Conservation (phyloP, 2,329 filamentous ascomycete species). For the Hymenoscyphus infarciens region DNA sequence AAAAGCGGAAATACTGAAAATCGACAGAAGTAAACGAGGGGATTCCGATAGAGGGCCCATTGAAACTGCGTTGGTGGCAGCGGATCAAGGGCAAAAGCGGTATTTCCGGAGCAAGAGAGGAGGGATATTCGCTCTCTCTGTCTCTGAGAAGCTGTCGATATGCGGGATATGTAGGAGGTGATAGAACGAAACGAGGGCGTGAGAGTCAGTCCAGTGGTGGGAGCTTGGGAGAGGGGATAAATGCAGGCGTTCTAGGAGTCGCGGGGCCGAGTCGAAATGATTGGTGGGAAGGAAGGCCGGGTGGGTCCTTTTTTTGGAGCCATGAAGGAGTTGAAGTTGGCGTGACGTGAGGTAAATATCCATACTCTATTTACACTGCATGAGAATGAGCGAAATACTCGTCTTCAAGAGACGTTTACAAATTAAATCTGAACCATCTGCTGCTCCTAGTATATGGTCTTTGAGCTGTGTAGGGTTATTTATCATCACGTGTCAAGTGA, state of each 20-base stretch:
- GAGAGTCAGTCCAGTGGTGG: not conserved
- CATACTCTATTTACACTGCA: too few relatives aligned
- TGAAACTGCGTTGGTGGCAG: conserved; percentile 27
- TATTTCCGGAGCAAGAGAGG: not conserved
- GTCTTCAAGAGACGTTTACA: too few relatives aligned
- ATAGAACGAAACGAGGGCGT: not conserved
- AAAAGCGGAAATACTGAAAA: conserved; percentile 14
- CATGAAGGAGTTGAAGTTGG: not conserved
- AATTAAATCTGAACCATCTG: too few relatives aligned
- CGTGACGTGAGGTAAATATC: not conserved
- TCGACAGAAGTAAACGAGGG: conserved; percentile 24
- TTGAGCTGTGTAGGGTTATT: too few relatives aligned
- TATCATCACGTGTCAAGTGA: too few relatives aligned
- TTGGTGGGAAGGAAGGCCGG: not conserved
- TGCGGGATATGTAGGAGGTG: conserved; percentile 6
- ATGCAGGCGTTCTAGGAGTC: not conserved
- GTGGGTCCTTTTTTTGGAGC: not conserved
- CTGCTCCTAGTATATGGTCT: too few relatives aligned
- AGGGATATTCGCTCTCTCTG: not conserved
- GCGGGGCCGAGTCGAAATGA: not conserved
- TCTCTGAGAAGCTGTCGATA: not conserved
- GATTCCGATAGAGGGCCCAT: conserved; percentile 24
- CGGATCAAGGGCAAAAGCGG: conserved; percentile 9
- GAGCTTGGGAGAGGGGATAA: not conserved
- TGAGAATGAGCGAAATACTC: too few relatives aligned